Percentiles rank a stretch among this genome's conserved stretches.
Evolutionary conservation across 768 basidiomycete genomes (phyloP).

Genomic region (Tricholoma furcatifolium): DNA sequence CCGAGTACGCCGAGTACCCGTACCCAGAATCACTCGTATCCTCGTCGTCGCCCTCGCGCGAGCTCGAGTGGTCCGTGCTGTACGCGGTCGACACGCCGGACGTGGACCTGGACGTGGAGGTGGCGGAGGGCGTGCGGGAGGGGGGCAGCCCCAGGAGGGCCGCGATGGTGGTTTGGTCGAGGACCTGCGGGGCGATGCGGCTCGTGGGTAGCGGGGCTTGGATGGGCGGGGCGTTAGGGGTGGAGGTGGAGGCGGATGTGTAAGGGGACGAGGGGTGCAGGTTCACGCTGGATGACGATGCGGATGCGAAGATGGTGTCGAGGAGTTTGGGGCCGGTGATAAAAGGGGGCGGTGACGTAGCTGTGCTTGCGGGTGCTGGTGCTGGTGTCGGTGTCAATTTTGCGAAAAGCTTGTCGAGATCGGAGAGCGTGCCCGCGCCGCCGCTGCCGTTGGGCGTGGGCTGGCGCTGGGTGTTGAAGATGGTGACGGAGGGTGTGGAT

Average conservation of each 20-base stretch:
- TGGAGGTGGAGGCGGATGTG: slow-evolving; percentile 10
- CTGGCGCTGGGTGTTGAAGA: slow-evolving; percentile 8
- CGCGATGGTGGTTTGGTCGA: slow-evolving; percentile 70
- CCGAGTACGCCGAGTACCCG: too few species aligned
- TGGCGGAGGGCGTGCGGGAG: slow-evolving; percentile 38
- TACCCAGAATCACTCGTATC: slow-evolving; percentile 19
- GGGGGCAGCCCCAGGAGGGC: slow-evolving; percentile 58
- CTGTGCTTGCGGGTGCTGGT: slow-evolving; percentile 8
- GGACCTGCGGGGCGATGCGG: slow-evolving; percentile 57
- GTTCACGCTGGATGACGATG: too few species aligned
- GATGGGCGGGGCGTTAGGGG: slow-evolving; percentile 26
- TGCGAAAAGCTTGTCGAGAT: slow-evolving; percentile 48
- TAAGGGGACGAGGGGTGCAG: slow-evolving; percentile 8
- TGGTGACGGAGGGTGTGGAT: slow-evolving; percentile 1
- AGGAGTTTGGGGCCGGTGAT: slow-evolving; percentile 59
- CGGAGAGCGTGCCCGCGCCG: too few species aligned
- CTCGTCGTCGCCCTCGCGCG: slow-evolving; percentile 55
- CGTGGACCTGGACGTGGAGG: too few species aligned
- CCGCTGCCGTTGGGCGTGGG: slow-evolving; percentile 20
- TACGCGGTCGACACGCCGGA: too few species aligned
- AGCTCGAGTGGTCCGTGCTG: slow-evolving; percentile 32
- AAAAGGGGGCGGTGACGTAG: slow-evolving; percentile 24
- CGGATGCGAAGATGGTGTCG: slow-evolving; percentile 75
- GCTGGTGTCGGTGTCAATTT: slow-evolving; percentile 33
- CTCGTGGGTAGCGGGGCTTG: slow-evolving; percentile 58